Conservation (phyloP, 768 basidiomycete species). For the Kwoniella dendrophila region DNA sequence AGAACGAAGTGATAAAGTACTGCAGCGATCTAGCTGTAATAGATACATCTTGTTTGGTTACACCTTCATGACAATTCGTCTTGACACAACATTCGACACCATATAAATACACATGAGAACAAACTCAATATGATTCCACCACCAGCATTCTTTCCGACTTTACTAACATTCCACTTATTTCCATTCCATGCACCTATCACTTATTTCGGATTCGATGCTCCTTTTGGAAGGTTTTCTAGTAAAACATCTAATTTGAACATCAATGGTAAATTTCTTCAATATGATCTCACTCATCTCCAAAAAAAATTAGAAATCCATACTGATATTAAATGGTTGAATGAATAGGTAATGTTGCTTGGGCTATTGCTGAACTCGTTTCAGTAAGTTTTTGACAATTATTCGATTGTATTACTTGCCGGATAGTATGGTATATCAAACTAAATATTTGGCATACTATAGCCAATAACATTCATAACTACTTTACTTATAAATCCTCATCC, state of each 20-base stretch:
- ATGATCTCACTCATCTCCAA: not conserved
- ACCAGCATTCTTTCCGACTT: slow-evolving; percentile 33
- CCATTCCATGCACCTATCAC: slow-evolving; percentile 53
- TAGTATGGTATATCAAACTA: not conserved
- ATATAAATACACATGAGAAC: too few species aligned
- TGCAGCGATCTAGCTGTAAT: too few species aligned
- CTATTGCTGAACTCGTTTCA: slow-evolving; percentile 50
- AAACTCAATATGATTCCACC: slow-evolving; percentile 20
- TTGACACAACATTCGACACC: too few species aligned
- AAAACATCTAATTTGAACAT: slow-evolving; percentile 60
- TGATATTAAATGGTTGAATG: not conserved
- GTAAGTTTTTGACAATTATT: slow-evolving; percentile 25
- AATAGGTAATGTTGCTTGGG: slow-evolving; percentile 52
- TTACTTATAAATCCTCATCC: slow-evolving; percentile 19
- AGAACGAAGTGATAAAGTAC: too few species aligned
- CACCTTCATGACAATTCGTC: too few species aligned
- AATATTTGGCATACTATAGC: slow-evolving; percentile 21
- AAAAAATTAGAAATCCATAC: not conserved
- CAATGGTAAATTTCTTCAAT: slow-evolving; percentile 60
- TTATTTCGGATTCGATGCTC: slow-evolving; percentile 67
- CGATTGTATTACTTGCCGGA: not conserved
- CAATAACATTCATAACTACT: slow-evolving; percentile 42
- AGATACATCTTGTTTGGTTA: too few species aligned
- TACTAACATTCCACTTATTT: slow-evolving; percentile 48
- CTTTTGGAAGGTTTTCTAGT: slow-evolving; percentile 76